Percentiles rank a stretch among this genome's conserved stretches.
Evolutionary conservation across 2,329 filamentous ascomycete genomes (phyloP).

Genomic region (Boeremia lycopersici): DNA sequence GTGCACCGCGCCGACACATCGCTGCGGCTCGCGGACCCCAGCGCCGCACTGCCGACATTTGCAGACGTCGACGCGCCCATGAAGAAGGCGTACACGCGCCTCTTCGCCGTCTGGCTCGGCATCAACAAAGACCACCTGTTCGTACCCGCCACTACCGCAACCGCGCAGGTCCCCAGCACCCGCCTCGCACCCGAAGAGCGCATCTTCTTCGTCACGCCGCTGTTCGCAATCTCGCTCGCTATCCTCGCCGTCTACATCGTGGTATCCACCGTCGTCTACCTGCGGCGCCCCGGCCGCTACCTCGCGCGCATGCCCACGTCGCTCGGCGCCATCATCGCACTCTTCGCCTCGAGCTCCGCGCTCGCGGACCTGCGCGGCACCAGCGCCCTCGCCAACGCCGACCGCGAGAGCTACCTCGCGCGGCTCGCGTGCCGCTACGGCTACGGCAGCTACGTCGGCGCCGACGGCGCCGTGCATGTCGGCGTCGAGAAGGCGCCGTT

Average conservation of each 20-base stretch:
- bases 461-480: conserved; percentile 52
- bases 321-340: conserved; percentile 55
- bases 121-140: conserved; percentile 51
- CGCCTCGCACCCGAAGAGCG: conserved; percentile 40
- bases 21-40: conserved; percentile 44
- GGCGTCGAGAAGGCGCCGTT: conserved; percentile 59
- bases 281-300: conserved; percentile 47
- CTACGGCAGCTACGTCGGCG: conserved; percentile 58
- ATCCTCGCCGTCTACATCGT: conserved; percentile 54
- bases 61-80: conserved; percentile 30
- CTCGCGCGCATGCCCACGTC: conserved; percentile 58
- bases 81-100: conserved; percentile 37
- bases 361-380: conserved; percentile 41
- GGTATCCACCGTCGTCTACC: conserved; percentile 52
- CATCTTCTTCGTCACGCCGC: conserved; percentile 55
- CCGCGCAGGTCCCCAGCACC: not conserved
- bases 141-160: conserved; percentile 6
- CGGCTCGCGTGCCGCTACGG: conserved; percentile 43
- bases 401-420: conserved; percentile 19
- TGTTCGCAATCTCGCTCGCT: conserved; percentile 52
- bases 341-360: conserved; percentile 54
- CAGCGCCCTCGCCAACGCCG: conserved; percentile 11
- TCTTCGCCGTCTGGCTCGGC: conserved; percentile 52
- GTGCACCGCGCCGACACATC: conserved; percentile 39
- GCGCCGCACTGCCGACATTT: conserved; percentile 39